These are phyloP conservation scores for Pythium oligandrum DNA, from an alignment of 352 stramenopile species.

Conservation along the genomic window DNA sequence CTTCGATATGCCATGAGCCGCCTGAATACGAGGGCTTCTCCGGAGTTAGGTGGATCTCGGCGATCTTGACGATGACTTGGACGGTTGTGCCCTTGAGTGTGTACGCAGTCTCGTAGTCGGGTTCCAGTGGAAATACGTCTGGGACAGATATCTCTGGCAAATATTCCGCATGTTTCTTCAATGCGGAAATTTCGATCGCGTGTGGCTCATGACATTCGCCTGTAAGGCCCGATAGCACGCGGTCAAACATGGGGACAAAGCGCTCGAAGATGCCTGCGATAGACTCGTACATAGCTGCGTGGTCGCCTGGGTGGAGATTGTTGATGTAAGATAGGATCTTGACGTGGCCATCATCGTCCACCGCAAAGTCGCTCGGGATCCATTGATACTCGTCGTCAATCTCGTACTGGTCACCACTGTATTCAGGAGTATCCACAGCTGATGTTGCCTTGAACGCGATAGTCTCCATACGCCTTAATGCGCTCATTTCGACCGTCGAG, in stretches of 20 bases:
- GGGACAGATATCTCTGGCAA: conserved; percentile 15
- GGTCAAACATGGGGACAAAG: conserved; percentile 28
- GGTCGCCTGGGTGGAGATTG: conserved; percentile 24
- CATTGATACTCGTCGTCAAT: conserved; percentile 21
- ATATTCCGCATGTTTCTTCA: neutral
- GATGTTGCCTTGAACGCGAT: conserved; percentile 19
- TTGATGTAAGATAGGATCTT: conserved; percentile 29
- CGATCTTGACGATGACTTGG: conserved; percentile 35
- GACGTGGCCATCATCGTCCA: conserved; percentile 10
- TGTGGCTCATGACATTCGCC: neutral
- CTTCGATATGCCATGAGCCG: conserved; percentile 28
- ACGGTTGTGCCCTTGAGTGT: conserved; percentile 14
- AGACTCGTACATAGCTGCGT: conserved; percentile 17
- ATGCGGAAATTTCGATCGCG: conserved; percentile 6
- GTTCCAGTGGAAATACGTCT: neutral
- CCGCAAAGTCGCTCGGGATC: conserved; percentile 22
- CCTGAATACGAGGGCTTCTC: conserved; percentile 25
- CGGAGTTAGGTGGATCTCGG: conserved; percentile 24
- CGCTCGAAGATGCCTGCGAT: conserved; percentile 17
- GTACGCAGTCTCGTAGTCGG: neutral
- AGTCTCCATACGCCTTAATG: conserved; percentile 25
- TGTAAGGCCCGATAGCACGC: conserved; percentile 9
- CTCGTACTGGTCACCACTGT: no score
- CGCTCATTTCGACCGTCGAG: neutral
- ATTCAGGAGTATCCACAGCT: conserved; percentile 1